phyloP scores from a whole-genome alignment of 306 rosid species.

The Castanea crenata region DNA sequence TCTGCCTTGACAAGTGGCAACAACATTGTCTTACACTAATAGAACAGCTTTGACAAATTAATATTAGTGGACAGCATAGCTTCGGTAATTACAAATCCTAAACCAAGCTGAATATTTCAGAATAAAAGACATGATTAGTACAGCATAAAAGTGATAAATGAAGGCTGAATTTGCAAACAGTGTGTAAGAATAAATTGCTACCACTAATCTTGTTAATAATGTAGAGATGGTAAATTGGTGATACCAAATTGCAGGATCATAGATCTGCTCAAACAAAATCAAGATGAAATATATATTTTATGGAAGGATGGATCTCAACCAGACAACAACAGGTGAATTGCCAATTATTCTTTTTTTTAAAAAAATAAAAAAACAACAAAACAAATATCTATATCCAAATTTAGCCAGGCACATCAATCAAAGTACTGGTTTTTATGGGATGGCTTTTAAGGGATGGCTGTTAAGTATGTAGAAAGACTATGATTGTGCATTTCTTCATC shows the following conservation, averaged over 20 bases:
- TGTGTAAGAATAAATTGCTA: neutral
- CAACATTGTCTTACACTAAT: slow-evolving; percentile 81
- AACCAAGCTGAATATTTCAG: slow-evolving; percentile 69
- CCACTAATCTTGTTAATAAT: slow-evolving; percentile 3
- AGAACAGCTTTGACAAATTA: slow-evolving; percentile 74
- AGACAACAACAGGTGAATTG: no score
- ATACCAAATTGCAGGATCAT: slow-evolving; percentile 1
- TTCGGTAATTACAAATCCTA: slow-evolving; percentile 77
- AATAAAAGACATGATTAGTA: slow-evolving; percentile 38
- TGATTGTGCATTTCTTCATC: slow-evolving; percentile 5
- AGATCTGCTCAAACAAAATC: no score
- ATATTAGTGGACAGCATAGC: slow-evolving; percentile 42
- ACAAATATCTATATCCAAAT: neutral
- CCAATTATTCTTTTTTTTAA: no score
- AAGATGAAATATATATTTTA: no score
- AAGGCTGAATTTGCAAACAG: neutral
- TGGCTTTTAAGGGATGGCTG: neutral
- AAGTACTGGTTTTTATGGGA: no score
- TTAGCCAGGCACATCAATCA: neutral
- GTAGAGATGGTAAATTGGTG: neutral
- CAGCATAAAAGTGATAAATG: slow-evolving; percentile 9
- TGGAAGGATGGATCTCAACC: no score
- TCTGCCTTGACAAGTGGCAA: slow-evolving; percentile 56
- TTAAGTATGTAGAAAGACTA: neutral
- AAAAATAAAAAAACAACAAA: neutral